Conservation (phyloP, 768 basidiomycete genomes). For the Panaeolus cyanescens region DNA sequence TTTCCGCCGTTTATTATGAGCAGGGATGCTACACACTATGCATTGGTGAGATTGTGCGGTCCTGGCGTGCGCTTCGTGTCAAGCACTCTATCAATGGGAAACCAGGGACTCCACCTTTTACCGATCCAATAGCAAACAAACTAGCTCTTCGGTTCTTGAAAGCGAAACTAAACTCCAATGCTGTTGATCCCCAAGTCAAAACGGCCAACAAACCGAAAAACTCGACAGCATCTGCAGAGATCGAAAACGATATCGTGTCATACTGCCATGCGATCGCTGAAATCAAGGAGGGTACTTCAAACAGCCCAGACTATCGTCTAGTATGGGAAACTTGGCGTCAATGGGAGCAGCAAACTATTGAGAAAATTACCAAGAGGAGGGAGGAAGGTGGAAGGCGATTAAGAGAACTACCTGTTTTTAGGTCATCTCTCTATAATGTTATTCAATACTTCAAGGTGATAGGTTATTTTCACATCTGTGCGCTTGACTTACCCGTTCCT, state of each 20-base stretch:
- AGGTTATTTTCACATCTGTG: too few relatives aligned
- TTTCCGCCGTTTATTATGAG: slow-evolving; percentile 21
- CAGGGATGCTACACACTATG: slow-evolving; percentile 15
- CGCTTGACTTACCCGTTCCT: too few relatives aligned
- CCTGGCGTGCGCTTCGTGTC: slow-evolving; percentile 8
- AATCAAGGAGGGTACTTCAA: too few relatives aligned
- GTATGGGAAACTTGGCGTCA: too few relatives aligned
- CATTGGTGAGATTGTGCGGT: slow-evolving; percentile 5
- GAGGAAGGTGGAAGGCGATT: slow-evolving; percentile 14
- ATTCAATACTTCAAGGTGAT: too few relatives aligned
- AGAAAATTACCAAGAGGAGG: slow-evolving; percentile 7
- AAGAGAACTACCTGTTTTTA: slow-evolving; percentile 16
- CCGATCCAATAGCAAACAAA: slow-evolving; percentile 6
- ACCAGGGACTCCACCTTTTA: slow-evolving; percentile 4
- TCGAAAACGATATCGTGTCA: too few relatives aligned
- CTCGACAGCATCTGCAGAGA: too few relatives aligned
- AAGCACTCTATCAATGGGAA: slow-evolving; percentile 3
- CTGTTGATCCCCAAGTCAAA: too few relatives aligned
- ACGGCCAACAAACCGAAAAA: too few relatives aligned
- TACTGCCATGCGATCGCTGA: too few relatives aligned
- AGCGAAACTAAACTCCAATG: too few relatives aligned
- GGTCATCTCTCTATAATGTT: slow-evolving; percentile 1
- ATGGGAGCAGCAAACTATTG: slow-evolving; percentile 7
- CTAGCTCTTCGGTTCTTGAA: slow-evolving; percentile 8
- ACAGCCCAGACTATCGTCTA: too few relatives aligned